A percentile compares a stretch with the other conserved stretches of the same genome.
Evolutionary conservation across 106 monocot genomes (phyloP).

Genomic region (Platanthera zijinensis): DNA sequence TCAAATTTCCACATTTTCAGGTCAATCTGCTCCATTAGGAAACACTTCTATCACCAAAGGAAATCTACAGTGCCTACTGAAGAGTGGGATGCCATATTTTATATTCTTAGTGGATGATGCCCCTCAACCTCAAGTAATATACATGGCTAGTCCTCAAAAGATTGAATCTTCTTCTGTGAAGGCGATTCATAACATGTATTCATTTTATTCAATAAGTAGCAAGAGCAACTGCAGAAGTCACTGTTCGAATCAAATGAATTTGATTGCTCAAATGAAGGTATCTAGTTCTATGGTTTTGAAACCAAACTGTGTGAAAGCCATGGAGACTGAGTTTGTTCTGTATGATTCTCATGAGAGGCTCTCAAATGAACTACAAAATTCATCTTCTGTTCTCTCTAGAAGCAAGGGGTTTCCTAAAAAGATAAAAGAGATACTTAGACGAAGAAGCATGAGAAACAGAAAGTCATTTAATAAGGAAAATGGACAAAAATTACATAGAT

Average conservation of each 20-base stretch:
- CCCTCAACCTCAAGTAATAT: conserved; percentile 8
- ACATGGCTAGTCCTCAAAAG: conserved; percentile 37
- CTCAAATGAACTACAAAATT: conserved; percentile 21
- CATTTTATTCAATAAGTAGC: conserved; percentile 27
- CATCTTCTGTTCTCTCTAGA: conserved; percentile 14
- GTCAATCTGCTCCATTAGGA: conserved; percentile 12
- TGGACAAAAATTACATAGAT: conserved; percentile 12
- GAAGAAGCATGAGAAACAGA: conserved; percentile 18
- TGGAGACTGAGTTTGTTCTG: conserved; percentile 73
- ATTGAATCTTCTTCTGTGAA: conserved; percentile 21
- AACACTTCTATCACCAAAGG: conserved; percentile 30
- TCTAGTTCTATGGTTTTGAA: conserved; percentile 43
- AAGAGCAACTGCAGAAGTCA: conserved; percentile 4
- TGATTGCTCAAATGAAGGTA: conserved; percentile 76
- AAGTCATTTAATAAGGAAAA: conserved; percentile 13
- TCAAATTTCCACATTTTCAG: conserved; percentile 22
- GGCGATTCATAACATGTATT: conserved; percentile 47
- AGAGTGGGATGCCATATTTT: conserved; percentile 36
- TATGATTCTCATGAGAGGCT: conserved; percentile 23
- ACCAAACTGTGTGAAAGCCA: conserved; percentile 15
- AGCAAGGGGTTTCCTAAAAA: conserved; percentile 40
- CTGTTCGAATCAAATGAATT: conserved; percentile 4
- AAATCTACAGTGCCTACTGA: conserved; percentile 33
- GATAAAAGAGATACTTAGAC: conserved; percentile 27
- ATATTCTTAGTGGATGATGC: conserved; percentile 30